Conservation (phyloP, 2,329 filamentous ascomycete species). For the Spiromastix sp. region DNA sequence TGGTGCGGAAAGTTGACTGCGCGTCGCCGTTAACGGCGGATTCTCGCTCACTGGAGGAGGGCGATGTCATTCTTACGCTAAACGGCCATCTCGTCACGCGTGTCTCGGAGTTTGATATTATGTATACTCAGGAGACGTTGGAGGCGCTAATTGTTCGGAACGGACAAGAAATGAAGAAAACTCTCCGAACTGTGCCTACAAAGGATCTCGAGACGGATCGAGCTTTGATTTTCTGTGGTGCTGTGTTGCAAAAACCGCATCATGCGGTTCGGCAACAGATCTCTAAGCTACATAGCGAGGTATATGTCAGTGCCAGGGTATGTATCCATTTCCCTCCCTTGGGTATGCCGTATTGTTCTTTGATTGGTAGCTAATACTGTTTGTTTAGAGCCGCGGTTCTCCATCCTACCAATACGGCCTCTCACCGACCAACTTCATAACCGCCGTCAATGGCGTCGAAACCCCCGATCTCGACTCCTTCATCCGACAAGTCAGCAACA, state of each 20-base stretch:
- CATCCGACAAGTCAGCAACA: conserved; percentile 68
- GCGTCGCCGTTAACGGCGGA: conserved; percentile 38
- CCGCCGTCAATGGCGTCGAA: conserved; percentile 80
- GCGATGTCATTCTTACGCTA: conserved; percentile 82
- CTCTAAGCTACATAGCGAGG: conserved; percentile 87
- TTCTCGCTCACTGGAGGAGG: conserved; percentile 66
- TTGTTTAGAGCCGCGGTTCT: conserved; percentile 55
- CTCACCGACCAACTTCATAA: conserved; percentile 94
- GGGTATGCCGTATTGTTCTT: not conserved
- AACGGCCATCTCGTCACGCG: conserved; percentile 89
- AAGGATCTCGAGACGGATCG: conserved; percentile 87
- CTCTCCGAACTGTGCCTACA: conserved; percentile 75
- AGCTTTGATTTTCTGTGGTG: conserved; percentile 89
- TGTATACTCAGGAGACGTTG: conserved; percentile 80
- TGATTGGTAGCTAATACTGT: conserved; percentile 2
- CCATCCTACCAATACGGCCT: conserved; percentile 84
- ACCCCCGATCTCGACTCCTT: conserved; percentile 78
- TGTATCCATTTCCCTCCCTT: conserved; percentile 8
- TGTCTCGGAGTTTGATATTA: conserved; percentile 85
- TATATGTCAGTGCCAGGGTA: conserved; percentile 79
- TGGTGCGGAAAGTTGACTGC: conserved; percentile 83
- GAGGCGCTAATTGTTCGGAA: conserved; percentile 81
- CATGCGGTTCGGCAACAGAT: conserved; percentile 97
- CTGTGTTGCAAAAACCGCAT: conserved; percentile 84
- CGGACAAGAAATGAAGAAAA: conserved; percentile 64